Evolutionary conservation across 768 basidiomycete genomes (phyloP).

Genomic region (Mycena crocata): DNA sequence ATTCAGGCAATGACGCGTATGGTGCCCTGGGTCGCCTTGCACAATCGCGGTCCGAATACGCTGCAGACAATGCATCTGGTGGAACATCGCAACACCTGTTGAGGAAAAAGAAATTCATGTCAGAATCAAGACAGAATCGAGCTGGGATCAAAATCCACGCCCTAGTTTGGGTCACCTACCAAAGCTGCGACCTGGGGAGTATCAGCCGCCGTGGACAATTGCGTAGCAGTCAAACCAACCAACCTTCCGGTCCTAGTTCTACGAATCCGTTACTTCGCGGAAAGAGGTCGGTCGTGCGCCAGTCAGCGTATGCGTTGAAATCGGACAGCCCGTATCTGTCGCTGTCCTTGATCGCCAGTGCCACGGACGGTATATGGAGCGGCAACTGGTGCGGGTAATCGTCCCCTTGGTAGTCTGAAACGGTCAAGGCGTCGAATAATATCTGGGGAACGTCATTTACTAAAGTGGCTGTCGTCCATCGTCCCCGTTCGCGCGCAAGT

Average conservation of each 20-base stretch:
- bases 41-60: slow-evolving; percentile 40
- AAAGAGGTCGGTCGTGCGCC: slow-evolving; percentile 34
- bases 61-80: slow-evolving; percentile 49
- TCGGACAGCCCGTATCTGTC: slow-evolving; percentile 32
- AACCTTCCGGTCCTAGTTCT: slow-evolving; percentile 29
- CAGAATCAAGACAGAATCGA: too few species aligned
- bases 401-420: slow-evolving; percentile 28
- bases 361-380: slow-evolving; percentile 22
- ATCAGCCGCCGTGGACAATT: neutral
- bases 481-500: neutral
- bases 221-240: neutral
- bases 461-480: slow-evolving; percentile 31
- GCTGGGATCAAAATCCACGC: too few species aligned
- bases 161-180: neutral
- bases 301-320: slow-evolving; percentile 30
- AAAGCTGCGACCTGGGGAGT: slow-evolving; percentile 14
- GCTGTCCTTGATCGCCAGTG: slow-evolving; percentile 31
- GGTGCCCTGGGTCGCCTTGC: slow-evolving; percentile 33
- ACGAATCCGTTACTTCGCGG: slow-evolving; percentile 33
- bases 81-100: slow-evolving; percentile 43
- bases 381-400: slow-evolving; percentile 33
- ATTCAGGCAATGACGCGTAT: slow-evolving; percentile 47
- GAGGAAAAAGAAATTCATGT: neutral
- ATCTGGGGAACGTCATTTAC: slow-evolving; percentile 2
- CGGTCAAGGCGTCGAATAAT: neutral